A percentile compares a stretch with the other conserved stretches of the same genome.
Evolutionary conservation across 2,329 filamentous ascomycete genomes (phyloP).

Genomic region (Corniculantispora saksenae): DNA sequence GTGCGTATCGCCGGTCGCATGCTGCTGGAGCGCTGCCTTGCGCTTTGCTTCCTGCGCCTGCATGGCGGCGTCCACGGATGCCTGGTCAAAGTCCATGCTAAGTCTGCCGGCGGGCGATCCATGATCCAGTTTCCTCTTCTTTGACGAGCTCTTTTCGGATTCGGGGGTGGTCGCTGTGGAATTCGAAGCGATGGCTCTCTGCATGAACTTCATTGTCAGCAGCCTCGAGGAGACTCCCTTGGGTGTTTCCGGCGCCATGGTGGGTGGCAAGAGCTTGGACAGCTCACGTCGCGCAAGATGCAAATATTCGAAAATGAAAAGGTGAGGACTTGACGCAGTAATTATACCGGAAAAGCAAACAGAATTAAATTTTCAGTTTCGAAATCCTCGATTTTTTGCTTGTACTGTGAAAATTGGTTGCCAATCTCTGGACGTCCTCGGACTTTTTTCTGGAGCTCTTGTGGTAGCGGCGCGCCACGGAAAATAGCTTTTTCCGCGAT

Average conservation of each 20-base stretch:
- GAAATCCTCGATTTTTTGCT: neutral
- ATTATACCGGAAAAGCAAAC: neutral
- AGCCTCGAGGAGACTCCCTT: constrained; percentile 82
- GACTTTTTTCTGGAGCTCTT: constrained; percentile 20
- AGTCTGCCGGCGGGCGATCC: constrained; percentile 39
- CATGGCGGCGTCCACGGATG: constrained; percentile 62
- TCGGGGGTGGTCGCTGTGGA: constrained; percentile 46
- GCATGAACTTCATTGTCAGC: constrained; percentile 97
- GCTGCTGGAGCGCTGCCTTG: constrained; percentile 60
- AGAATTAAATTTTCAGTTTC: neutral
- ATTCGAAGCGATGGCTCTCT: constrained; percentile 71
- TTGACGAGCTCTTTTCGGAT: constrained; percentile 55
- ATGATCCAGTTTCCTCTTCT: constrained; percentile 60
- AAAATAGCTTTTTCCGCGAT: constrained; percentile 21
- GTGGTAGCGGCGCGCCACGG: neutral
- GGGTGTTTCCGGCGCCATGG: constrained; percentile 54
- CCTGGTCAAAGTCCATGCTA: constrained; percentile 51
- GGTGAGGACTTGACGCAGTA: no score
- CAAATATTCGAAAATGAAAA: neutral
- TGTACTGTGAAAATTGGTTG: neutral
- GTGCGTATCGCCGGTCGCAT: constrained; percentile 68
- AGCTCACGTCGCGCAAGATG: constrained; percentile 9
- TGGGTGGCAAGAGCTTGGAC: constrained; percentile 1
- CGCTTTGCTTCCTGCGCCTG: constrained; percentile 68
- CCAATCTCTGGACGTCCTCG: neutral